These are phyloP conservation scores for Diaporthe vexans DNA, from an alignment of 2,329 filamentous ascomycete species.

Conservation along the genomic window DNA sequence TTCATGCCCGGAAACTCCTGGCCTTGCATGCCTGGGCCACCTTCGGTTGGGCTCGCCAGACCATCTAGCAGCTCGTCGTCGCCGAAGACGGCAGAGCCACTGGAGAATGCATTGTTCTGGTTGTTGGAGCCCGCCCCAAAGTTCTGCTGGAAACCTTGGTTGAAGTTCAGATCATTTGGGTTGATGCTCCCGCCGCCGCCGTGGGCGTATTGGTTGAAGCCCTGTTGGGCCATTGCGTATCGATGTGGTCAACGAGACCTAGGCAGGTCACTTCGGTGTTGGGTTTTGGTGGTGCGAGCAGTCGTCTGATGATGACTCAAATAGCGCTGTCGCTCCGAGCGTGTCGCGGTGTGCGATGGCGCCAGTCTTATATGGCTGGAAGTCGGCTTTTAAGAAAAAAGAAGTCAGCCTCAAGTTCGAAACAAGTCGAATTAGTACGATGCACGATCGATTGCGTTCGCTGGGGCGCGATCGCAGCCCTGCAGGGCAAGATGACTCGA, in stretches of 20 bases:
- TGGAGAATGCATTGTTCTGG: slow-evolving; percentile 79
- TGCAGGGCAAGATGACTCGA: slow-evolving; percentile 27
- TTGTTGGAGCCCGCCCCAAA: slow-evolving; percentile 68
- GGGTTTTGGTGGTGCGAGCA: background rate
- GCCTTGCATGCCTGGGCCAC: slow-evolving; percentile 64
- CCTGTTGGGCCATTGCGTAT: slow-evolving; percentile 67
- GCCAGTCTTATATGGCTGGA: background rate
- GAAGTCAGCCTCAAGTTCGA: slow-evolving; percentile 11
- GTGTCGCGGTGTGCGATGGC: slow-evolving; percentile 5
- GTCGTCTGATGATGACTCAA: slow-evolving; percentile 32
- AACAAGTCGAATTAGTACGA: background rate
- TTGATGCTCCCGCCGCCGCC: slow-evolving; percentile 75
- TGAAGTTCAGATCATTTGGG: slow-evolving; percentile 82
- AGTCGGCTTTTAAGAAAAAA: background rate
- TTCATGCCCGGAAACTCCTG: slow-evolving; percentile 71
- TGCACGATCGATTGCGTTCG: background rate
- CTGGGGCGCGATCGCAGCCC: slow-evolving; percentile 21
- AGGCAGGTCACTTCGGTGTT: background rate
- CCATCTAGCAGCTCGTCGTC: slow-evolving; percentile 91
- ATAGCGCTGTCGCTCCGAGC: slow-evolving; percentile 21
- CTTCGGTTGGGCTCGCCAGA: slow-evolving; percentile 69
- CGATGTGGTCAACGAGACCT: background rate
- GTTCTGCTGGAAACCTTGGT: slow-evolving; percentile 73
- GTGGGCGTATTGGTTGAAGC: slow-evolving; percentile 69
- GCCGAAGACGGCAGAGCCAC: slow-evolving; percentile 82